A percentile compares a stretch with the other conserved stretches of the same genome.
Conservation (phyloP, 2,329 filamentous ascomycete species). For the Xylaria sp. region DNA sequence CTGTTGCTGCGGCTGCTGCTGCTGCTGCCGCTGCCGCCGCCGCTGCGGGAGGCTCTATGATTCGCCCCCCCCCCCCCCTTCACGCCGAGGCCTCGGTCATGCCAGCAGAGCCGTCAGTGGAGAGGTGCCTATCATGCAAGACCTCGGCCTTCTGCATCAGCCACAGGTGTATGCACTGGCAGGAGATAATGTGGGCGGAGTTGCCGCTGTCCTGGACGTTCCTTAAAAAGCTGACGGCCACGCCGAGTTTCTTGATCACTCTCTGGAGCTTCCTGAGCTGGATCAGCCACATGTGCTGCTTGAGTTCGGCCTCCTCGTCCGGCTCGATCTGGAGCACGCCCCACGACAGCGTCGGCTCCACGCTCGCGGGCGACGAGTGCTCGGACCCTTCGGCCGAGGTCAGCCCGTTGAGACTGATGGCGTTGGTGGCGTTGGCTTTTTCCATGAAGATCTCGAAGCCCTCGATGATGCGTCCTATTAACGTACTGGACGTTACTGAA, state of each 20-base stretch:
- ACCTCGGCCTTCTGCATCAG: slow-evolving; percentile 1
- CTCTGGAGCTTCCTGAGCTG: slow-evolving; percentile 1
- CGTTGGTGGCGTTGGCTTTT: not conserved
- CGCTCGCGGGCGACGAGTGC: not conserved
- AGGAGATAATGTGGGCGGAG: not conserved
- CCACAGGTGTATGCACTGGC: slow-evolving; percentile 6
- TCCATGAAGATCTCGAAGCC: slow-evolving; percentile 1
- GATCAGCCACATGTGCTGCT: slow-evolving; percentile 5
- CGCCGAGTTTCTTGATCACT: slow-evolving; percentile 1
- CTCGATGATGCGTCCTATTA: slow-evolving; percentile 5
- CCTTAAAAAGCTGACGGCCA: not conserved
- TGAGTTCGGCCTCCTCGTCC: slow-evolving; percentile 2
- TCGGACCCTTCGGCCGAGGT: not conserved
- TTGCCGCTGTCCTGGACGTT: not conserved
- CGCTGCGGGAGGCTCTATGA: too few relatives aligned
- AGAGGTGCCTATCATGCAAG: not conserved
- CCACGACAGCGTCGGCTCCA: not conserved
- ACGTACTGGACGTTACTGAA: not conserved
- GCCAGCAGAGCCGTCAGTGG: not conserved
- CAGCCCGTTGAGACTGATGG: not conserved
- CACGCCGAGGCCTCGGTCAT: not conserved
- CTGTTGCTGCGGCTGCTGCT: too few relatives aligned
- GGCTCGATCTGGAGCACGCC: slow-evolving; percentile 3
- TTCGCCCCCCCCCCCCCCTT: not conserved
- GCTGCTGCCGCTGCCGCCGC: too few relatives aligned